These are phyloP conservation scores for Tetradesmus obliquus DNA, from an alignment of 139 green algal genomes.

Conservation along the genomic window DNA sequence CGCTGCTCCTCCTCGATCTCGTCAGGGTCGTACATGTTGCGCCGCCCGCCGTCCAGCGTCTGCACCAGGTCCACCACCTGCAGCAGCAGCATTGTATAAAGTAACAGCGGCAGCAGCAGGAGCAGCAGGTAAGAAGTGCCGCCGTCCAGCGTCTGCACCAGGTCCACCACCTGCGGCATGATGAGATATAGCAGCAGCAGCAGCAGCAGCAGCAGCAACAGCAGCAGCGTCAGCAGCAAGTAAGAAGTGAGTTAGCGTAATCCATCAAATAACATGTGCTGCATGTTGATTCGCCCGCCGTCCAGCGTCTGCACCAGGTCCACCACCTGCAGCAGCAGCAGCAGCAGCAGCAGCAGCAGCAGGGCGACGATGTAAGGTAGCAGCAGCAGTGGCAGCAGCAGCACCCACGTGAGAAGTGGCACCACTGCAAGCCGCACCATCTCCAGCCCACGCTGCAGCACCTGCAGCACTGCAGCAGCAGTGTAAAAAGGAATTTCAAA, in stretches of 20 bases:
- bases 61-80: conserved; percentile 95
- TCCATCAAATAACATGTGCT: conserved; percentile 43
- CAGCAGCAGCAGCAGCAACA: neutral
- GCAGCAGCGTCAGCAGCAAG: too few relatives aligned
- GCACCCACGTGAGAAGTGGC: too few relatives aligned
- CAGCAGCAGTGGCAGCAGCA: neutral
- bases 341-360: neutral
- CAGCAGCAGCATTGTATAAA: neutral
- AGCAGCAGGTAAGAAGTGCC: neutral
- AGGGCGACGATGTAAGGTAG: neutral
- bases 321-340: conserved; percentile 75
- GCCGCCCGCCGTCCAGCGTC: conserved; percentile 90
- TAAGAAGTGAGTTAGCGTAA: too few relatives aligned
- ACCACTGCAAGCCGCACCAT: too few relatives aligned
- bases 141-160: conserved; percentile 91
- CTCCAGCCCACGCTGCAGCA: too few relatives aligned
- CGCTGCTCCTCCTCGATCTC: conserved; percentile 99
- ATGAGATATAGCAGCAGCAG: neutral
- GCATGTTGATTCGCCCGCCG: conserved; percentile 77
- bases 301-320: conserved; percentile 96
- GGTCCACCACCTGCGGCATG: conserved; percentile 85
- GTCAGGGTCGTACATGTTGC: conserved; percentile 95
- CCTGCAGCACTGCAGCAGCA: too few relatives aligned
- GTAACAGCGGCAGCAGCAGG: neutral
- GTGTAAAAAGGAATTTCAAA: neutral